Conservation (phyloP, 345 rosid species). For the Brassica carinata region DNA sequence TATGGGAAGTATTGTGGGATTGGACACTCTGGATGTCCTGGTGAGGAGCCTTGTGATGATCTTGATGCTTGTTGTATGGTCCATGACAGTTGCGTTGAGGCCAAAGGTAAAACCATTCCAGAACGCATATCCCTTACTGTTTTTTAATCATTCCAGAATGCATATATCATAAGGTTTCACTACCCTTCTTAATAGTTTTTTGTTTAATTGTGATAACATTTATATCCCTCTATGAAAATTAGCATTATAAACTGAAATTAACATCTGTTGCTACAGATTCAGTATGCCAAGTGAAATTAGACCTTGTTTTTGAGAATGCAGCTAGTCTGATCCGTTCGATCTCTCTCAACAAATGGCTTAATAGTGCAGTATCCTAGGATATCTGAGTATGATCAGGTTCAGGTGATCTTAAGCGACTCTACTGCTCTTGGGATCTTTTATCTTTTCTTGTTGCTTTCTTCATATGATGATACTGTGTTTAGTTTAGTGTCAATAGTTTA, state of each 20-base stretch:
- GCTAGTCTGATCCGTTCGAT: not conserved
- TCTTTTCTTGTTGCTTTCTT: not conserved
- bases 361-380: not conserved
- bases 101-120: conserved; percentile 52
- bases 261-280: not conserved
- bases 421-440: not conserved
- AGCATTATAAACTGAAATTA: not conserved
- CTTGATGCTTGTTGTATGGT: conserved; percentile 90
- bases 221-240: not conserved
- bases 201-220: not conserved
- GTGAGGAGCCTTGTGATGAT: conserved; percentile 94
- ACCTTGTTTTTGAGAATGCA: not conserved
- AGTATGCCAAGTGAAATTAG: not conserved
- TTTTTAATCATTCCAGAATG: not conserved
- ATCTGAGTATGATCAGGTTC: not conserved
- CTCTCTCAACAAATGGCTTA: not conserved
- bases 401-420: not conserved
- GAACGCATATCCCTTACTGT: not conserved
- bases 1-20: conserved; percentile 96
- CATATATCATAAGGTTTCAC: not conserved
- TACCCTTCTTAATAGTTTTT: not conserved
- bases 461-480: not conserved
- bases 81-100: conserved; percentile 83
- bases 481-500: not conserved
- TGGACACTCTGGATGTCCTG: conserved; percentile 89